Evolutionary conservation across 176 grass and related monocot genomes (phyloP).

Genomic region (Musa schizocarpa): DNA sequence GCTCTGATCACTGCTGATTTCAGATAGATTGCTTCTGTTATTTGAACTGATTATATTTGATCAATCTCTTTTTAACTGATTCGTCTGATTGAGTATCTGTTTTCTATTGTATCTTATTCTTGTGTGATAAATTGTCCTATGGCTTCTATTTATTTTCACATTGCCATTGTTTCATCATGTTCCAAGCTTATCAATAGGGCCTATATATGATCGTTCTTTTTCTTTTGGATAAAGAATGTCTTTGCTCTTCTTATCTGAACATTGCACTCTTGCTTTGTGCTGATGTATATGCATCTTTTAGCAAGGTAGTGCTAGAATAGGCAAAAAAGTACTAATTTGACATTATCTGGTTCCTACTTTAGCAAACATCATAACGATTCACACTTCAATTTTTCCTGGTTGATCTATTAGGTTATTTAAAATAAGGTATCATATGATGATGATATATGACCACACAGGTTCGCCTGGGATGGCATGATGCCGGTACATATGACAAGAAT

Average conservation of each 20-base stretch:
- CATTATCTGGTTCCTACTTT: neutral
- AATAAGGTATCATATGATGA: neutral
- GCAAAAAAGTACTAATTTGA: neutral
- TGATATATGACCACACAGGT: conserved; percentile 31
- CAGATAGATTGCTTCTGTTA: neutral
- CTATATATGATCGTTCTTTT: neutral
- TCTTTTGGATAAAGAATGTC: neutral
- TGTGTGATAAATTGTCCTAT: neutral
- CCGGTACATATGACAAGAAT: conserved; percentile 89
- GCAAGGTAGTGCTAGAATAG: neutral
- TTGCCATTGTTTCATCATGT: too few species aligned
- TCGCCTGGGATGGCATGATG: conserved; percentile 91
- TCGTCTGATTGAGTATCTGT: neutral
- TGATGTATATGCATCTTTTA: neutral
- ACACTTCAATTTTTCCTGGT: too few species aligned
- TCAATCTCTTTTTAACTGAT: neutral
- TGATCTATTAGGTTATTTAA: conserved; percentile 11
- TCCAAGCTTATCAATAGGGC: too few species aligned
- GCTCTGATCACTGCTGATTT: neutral
- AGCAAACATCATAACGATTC: neutral
- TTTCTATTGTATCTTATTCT: neutral
- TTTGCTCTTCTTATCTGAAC: neutral
- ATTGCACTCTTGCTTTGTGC: neutral
- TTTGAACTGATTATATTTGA: neutral
- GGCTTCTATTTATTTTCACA: too few species aligned